A percentile compares a stretch with the other conserved stretches of the same genome.
phyloP scores from a whole-genome alignment of 495 filamentous ascomycete species.

The Clavariopsis aquatica region DNA sequence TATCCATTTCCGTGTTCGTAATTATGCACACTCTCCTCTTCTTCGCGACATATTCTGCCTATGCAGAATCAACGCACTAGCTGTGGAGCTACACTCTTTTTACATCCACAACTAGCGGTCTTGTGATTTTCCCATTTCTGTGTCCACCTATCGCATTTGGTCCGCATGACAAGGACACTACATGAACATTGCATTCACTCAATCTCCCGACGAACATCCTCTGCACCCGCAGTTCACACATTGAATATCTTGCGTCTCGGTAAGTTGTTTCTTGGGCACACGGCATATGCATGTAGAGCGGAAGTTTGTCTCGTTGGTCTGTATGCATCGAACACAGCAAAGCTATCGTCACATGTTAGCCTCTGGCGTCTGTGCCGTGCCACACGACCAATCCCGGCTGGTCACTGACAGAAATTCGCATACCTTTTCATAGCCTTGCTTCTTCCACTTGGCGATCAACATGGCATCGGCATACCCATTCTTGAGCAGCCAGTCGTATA shows the following conservation, averaged over 20 bases:
- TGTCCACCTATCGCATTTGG: too few species aligned
- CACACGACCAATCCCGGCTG: too few species aligned
- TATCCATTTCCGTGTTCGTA: neutral
- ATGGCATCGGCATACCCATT: slow-evolving; percentile 92
- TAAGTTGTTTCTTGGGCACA: slow-evolving; percentile 87
- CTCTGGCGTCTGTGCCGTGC: too few species aligned
- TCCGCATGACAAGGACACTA: too few species aligned
- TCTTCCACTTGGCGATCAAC: slow-evolving; percentile 99
- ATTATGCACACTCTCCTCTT: neutral
- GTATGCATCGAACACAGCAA: slow-evolving; percentile 93
- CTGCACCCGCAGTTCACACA: slow-evolving; percentile 96
- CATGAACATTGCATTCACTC: neutral
- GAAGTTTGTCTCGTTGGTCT: slow-evolving; percentile 99
- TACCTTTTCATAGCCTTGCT: slow-evolving; percentile 97
- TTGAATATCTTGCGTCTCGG: slow-evolving; percentile 85
- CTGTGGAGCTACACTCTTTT: too few species aligned
- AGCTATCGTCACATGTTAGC: too few species aligned
- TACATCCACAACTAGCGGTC: too few species aligned
- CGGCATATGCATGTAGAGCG: slow-evolving; percentile 97
- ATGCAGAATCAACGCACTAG: neutral
- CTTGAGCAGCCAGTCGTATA: slow-evolving; percentile 97
- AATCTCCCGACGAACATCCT: slow-evolving; percentile 88
- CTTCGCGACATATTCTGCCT: neutral
- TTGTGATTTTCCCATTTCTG: too few species aligned
- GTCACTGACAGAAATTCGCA: slow-evolving; percentile 48